Percentiles rank a stretch among this genome's conserved stretches.
Evolutionary conservation across 495 filamentous ascomycete genomes (phyloP).

Genomic region (Tuber melanosporum): DNA sequence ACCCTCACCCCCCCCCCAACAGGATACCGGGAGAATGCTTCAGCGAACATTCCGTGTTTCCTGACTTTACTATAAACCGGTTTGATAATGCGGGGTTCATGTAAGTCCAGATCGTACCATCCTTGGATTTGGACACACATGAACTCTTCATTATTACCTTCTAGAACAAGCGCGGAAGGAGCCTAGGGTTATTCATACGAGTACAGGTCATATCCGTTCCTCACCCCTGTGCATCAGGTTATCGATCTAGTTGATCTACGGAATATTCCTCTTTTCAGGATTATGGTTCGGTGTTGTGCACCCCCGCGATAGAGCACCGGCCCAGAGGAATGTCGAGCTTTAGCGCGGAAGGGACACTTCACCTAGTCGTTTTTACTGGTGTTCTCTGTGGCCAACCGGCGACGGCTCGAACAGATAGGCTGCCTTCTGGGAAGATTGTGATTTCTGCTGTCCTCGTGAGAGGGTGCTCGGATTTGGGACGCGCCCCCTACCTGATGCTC

Average conservation of each 20-base stretch:
- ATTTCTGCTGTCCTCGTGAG: neutral
- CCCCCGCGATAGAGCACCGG: neutral
- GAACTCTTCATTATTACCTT: neutral
- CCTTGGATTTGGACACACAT: neutral
- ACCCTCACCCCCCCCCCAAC: neutral
- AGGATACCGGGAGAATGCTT: neutral
- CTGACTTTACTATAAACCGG: neutral
- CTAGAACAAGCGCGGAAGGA: neutral
- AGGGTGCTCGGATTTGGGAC: neutral
- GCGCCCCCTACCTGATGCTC: neutral
- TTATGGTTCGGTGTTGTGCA: neutral
- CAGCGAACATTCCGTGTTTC: neutral
- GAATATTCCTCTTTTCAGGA: neutral
- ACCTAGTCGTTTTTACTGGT: neutral
- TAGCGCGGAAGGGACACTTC: neutral
- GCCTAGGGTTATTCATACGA: neutral
- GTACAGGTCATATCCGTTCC: neutral
- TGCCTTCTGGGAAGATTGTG: neutral
- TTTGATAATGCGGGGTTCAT: neutral
- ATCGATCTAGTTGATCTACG: neutral
- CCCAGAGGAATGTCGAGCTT: neutral
- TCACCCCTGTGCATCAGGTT: neutral
- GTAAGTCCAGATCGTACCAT: neutral
- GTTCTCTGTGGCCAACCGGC: neutral
- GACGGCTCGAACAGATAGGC: neutral